Evolutionary conservation across 495 filamentous ascomycete species (phyloP), one percentile per base, ranked within the genome.

Genomic region (Mytilinidion resinicola): DNA sequence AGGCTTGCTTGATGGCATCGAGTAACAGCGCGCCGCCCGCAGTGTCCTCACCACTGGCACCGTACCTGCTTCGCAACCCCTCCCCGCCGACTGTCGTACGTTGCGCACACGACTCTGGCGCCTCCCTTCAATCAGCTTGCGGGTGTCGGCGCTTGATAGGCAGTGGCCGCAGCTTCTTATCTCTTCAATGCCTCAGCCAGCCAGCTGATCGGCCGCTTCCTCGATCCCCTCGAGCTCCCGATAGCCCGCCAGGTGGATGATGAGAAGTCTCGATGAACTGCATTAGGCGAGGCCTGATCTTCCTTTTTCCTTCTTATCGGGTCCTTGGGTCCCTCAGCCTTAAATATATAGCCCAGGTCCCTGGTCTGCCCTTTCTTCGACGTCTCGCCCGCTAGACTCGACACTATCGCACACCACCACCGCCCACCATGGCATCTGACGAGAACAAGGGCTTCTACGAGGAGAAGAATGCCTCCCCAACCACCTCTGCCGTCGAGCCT

Each of bases 401-500:
- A 53, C 50, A 2, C 20, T 37, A 5, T 35, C 52, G 3, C 17
- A 20, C 17, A 55, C 37, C 15, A n/a, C 34, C 53, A 48, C 20
- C 38, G 2, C 25, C 25, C 53, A 56, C 53, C 38, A 57, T 57
- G 55, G 55, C 55, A 9, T 47, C 53, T 15, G 46, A 57, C 44
- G 44, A 51, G 1, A 57, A 57, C 17, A 51, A 57, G 9, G 19
- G 34, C 7, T 14, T 50, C 35, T 57, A 57, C 35, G 55, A 57
- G 9, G 55, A 51, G 19, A 51, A 57, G 21, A 50, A 39, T 39
- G 53, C 1, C 53, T 57, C 55, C 33, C 55, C 43, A 33, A 20
- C 43, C 20, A 12, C 33, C 14, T 50, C 55, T 3, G 38, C 53
- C 39, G n/a, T 36, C 20, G 55, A 57, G 44, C 43, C 55, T 39